phyloP scores from a whole-genome alignment of 176 grass and related monocot species.

The Thalia dealbata region DNA sequence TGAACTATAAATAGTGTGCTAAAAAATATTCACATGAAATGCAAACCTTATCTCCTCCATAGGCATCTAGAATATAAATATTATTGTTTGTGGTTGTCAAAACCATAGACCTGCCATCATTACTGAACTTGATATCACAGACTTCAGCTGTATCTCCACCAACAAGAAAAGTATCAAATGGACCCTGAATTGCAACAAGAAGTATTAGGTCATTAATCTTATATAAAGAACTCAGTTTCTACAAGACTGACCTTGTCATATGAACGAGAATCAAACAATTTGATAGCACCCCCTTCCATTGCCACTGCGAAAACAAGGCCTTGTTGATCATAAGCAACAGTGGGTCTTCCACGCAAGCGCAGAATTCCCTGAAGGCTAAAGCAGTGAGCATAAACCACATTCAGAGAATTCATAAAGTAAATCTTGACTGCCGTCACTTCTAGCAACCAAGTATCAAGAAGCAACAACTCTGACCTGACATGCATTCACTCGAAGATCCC shows the following conservation, averaged over 20 bases:
- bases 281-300: constrained; percentile 97
- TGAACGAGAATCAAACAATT: constrained; percentile 92
- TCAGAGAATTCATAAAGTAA: constrained; percentile 23
- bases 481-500: constrained; percentile 98
- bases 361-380: constrained; percentile 72
- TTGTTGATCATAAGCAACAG: constrained; percentile 99
- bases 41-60: constrained; percentile 83
- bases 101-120: constrained; percentile 95
- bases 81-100: constrained; percentile 94
- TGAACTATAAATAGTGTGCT: not conserved
- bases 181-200: constrained; percentile 51
- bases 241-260: constrained; percentile 71
- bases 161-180: constrained; percentile 92
- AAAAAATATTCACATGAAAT: not conserved
- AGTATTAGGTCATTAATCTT: not conserved
- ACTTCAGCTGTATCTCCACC: constrained; percentile 95
- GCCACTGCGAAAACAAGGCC: constrained; percentile 96
- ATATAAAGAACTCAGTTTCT: constrained; percentile 6
- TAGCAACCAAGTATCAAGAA: constrained; percentile 6
- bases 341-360: constrained; percentile 69
- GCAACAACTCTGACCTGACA: constrained; percentile 58
- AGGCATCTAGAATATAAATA: constrained; percentile 98
- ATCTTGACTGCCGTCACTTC: constrained; percentile 1
- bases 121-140: constrained; percentile 97
- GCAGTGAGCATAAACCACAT: constrained; percentile 21